Evolutionary conservation across 164 flowering plant genomes (phyloP), one percentile per base, ranked within the genome.

Genomic region (Buxus sempervirens): DNA sequence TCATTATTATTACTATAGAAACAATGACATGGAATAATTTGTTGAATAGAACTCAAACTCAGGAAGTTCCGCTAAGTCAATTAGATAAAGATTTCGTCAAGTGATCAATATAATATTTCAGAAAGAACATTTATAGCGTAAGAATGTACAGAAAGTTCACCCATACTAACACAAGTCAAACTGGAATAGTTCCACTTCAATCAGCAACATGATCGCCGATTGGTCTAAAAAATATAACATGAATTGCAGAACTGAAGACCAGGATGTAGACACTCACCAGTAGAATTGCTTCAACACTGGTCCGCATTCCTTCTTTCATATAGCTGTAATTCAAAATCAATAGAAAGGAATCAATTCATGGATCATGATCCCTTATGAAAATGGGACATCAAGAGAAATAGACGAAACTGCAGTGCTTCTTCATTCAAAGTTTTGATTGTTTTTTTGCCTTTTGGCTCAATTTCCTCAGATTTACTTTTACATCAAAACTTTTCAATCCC

Each of bases 221-320:
- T 45, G 12, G 18, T 45, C 9, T 45, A 45, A 45, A 6, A 10
- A 15, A 45, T 45, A 6, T 45, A 45, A 45, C 10, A 45, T 15
- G 12, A 45, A 45, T 20, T 56, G 59, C 59, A 56, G 21, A 53
- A 7, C 14, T 23, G 21, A 9, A 38, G 49, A 28, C 54, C 24
- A 51, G 15, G 38, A 19, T 13, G 49, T 27, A 54, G 1, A 16
- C 27, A 69, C 82, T 63, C 66, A 95, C 98, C 93, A 95, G 78
- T 62, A 95, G 76, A 83, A 95, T 90, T n/a, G 86, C 98, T 81
- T 95, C 98, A 9, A 95, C 98, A 62, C 97, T 95, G 0, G 96
- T 90, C 83, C 98, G 85, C 98, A 95, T 92, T 26, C 98, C 98
- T 70, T 95, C 98, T 71, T 90, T 92, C 93, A 88, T 86, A 73